phyloP scores from a whole-genome alignment of 2,329 filamentous ascomycete species.

The Penicillium capsulatum region DNA sequence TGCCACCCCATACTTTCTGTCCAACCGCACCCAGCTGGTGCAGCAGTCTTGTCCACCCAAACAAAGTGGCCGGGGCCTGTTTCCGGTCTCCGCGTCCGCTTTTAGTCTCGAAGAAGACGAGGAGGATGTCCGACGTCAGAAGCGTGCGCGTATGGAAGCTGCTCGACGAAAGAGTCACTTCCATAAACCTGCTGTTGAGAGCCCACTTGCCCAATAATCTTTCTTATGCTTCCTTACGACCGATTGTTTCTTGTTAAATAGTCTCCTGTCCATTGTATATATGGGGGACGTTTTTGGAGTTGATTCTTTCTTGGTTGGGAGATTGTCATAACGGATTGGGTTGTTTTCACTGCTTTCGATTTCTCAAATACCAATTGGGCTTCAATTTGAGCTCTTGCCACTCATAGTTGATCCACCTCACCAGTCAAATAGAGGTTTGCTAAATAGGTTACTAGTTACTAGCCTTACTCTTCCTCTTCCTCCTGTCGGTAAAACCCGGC shows the following conservation, averaged over 20 bases:
- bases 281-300: slow-evolving; percentile 14
- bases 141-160: slow-evolving; percentile 63
- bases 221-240: slow-evolving; percentile 2
- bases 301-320: too few species aligned
- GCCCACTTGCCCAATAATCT: slow-evolving; percentile 57
- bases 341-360: not conserved
- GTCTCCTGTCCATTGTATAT: slow-evolving; percentile 6
- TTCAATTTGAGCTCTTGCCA: too few species aligned
- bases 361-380: not conserved
- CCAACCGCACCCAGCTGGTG: slow-evolving; percentile 41
- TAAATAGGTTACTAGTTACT: too few species aligned
- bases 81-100: slow-evolving; percentile 22
- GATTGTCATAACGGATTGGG: not conserved
- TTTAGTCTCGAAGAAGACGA: slow-evolving; percentile 20
- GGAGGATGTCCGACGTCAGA: slow-evolving; percentile 34
- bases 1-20: slow-evolving; percentile 46
- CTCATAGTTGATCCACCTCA: too few species aligned
- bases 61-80: slow-evolving; percentile 43
- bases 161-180: slow-evolving; percentile 73
- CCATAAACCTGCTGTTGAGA: slow-evolving; percentile 70
- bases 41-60: slow-evolving; percentile 56
- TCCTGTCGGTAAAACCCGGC: slow-evolving; percentile 69
- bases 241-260: slow-evolving; percentile 6
- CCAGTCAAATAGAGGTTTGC: too few species aligned
- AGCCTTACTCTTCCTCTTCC: too few species aligned